Evolutionary conservation across 2,329 filamentous ascomycete genomes (phyloP).

Genomic region (Aspergillus costaricaensis): DNA sequence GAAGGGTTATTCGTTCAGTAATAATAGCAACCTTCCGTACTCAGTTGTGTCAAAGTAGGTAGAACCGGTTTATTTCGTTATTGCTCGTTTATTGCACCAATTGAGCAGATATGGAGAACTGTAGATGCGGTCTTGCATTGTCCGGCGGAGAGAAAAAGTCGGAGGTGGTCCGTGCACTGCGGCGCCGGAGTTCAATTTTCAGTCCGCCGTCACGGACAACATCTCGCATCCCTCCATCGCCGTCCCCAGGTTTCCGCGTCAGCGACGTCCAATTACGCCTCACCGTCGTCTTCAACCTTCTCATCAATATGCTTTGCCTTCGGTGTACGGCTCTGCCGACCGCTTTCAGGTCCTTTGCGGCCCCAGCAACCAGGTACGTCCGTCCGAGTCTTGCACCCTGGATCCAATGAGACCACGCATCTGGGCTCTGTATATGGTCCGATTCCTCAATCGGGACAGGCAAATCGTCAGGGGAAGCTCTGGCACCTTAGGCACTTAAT

Average conservation of each 20-base stretch:
- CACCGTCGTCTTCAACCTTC: not conserved
- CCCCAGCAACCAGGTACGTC: constrained; percentile 28
- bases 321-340: constrained; percentile 36
- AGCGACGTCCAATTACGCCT: not conserved
- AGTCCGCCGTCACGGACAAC: constrained; percentile 27
- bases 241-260: not conserved
- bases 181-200: constrained; percentile 37
- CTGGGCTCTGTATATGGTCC: not conserved
- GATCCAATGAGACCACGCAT: not conserved
- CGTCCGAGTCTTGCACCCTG: not conserved
- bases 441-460: not conserved
- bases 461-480: no score
- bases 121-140: constrained; percentile 4
- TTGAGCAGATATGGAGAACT: not conserved
- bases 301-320: constrained; percentile 36
- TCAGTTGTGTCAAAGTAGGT: no score
- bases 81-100: not conserved
- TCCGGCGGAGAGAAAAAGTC: constrained; percentile 13
- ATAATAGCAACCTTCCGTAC: no score
- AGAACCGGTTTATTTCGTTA: no score
- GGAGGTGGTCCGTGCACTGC: constrained; percentile 35
- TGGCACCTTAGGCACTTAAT: no score
- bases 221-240: constrained; percentile 17
- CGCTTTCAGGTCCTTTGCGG: constrained; percentile 25
- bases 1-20: no score